Evolutionary conservation across 2,329 filamentous ascomycete species (phyloP).

Genomic region (Dactylellina leptospora): DNA sequence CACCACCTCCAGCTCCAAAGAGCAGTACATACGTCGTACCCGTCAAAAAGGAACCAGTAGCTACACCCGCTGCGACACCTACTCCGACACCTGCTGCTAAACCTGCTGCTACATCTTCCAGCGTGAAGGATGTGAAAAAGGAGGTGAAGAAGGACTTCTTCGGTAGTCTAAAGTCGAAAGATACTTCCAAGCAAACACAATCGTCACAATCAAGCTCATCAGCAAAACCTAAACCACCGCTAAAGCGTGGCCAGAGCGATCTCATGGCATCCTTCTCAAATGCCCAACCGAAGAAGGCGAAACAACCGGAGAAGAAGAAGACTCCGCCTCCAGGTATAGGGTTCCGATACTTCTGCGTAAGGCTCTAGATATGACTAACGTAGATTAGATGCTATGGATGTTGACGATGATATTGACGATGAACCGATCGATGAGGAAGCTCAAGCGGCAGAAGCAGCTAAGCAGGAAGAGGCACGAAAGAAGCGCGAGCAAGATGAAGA

Average conservation of each 20-base stretch:
- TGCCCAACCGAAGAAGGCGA: slow-evolving; percentile 56
- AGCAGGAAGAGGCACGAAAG: slow-evolving; percentile 59
- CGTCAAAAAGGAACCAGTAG: slow-evolving; percentile 40
- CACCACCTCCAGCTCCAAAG: slow-evolving; percentile 54
- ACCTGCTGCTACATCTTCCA: slow-evolving; percentile 2
- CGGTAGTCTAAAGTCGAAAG: slow-evolving; percentile 35
- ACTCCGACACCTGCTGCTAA: slow-evolving; percentile 5
- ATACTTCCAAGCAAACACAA: slow-evolving; percentile 24
- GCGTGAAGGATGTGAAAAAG: slow-evolving; percentile 31
- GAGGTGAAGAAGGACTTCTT: slow-evolving; percentile 45
- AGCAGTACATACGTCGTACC: slow-evolving; percentile 51
- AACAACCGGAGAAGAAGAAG: slow-evolving; percentile 59
- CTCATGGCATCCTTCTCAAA: slow-evolving; percentile 52
- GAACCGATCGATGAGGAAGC: slow-evolving; percentile 62
- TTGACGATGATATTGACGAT: slow-evolving; percentile 66
- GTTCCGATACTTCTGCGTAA: not conserved
- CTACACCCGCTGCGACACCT: slow-evolving; percentile 9
- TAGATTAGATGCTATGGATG: slow-evolving; percentile 49
- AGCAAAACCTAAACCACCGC: slow-evolving; percentile 28
- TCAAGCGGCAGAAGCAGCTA: slow-evolving; percentile 51
- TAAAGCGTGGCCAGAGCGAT: slow-evolving; percentile 50
- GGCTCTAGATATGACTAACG: slow-evolving; percentile 6
- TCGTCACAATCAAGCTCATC: slow-evolving; percentile 13
- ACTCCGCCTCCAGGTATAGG: slow-evolving; percentile 37
- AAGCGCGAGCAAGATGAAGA: slow-evolving; percentile 72